Percentiles rank a stretch among this genome's conserved stretches.
Conservation (phyloP, 345 rosid species). For the Microthlaspi erraticum region DNA sequence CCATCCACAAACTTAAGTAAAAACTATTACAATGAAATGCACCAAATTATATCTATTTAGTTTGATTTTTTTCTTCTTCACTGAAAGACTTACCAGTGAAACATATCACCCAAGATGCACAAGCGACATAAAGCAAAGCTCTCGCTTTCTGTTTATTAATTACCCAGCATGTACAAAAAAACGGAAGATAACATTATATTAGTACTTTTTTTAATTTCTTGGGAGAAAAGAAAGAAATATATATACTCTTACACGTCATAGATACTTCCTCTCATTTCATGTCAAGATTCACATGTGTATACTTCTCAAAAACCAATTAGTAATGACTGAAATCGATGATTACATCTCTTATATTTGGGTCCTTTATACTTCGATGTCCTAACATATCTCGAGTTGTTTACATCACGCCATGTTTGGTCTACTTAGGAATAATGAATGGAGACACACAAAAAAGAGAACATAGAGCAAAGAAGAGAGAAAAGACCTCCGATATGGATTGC, state of each 20-base stretch:
- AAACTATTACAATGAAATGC: too few species aligned
- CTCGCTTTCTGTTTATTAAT: conserved; percentile 61
- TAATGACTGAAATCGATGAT: too few species aligned
- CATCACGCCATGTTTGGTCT: neutral
- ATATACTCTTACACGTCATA: neutral
- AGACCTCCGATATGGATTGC: conserved; percentile 56
- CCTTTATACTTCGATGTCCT: too few species aligned
- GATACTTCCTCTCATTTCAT: neutral
- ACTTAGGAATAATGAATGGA: neutral
- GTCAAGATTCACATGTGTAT: neutral
- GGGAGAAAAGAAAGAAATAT: neutral
- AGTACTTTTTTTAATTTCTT: neutral
- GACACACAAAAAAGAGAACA: neutral
- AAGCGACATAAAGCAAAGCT: conserved; percentile 66
- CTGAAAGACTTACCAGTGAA: conserved; percentile 58
- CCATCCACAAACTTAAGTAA: neutral
- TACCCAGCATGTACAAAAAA: neutral
- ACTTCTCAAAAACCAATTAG: too few species aligned
- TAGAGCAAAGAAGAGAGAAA: conserved; percentile 4
- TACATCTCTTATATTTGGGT: too few species aligned
- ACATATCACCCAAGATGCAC: conserved; percentile 65
- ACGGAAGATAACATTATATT: neutral
- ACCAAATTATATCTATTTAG: too few species aligned
- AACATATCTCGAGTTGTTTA: too few species aligned
- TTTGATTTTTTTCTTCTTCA: neutral